A percentile compares a stretch with the other conserved stretches of the same genome.
Evolutionary conservation across 2,329 filamentous ascomycete genomes (phyloP).

Genomic region (Aspergillus sclerotialis): DNA sequence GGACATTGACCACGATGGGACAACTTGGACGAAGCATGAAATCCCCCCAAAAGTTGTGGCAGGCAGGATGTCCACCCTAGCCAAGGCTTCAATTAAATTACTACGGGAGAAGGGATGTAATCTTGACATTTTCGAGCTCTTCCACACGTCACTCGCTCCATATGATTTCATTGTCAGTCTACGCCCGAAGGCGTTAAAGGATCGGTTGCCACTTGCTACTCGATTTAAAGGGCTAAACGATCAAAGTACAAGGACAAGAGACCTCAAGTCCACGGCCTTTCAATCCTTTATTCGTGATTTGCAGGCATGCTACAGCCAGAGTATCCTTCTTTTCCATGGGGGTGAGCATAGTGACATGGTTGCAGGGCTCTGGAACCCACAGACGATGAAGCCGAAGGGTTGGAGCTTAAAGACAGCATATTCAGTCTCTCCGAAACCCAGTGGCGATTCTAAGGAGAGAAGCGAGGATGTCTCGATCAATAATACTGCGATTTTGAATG

Average conservation of each 20-base stretch:
- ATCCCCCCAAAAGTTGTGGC: slow-evolving; percentile 75
- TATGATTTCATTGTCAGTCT: slow-evolving; percentile 84
- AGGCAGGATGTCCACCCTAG: slow-evolving; percentile 72
- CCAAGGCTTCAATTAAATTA: slow-evolving; percentile 64
- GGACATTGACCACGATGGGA: slow-evolving; percentile 68
- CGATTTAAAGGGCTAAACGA: slow-evolving; percentile 75
- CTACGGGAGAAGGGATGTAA: slow-evolving; percentile 48
- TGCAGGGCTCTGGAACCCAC: slow-evolving; percentile 60
- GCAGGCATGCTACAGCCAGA: slow-evolving; percentile 57
- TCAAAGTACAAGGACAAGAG: slow-evolving; percentile 31
- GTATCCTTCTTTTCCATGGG: slow-evolving; percentile 74
- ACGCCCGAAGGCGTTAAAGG: slow-evolving; percentile 44
- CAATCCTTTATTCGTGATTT: slow-evolving; percentile 62
- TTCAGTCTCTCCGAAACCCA: slow-evolving; percentile 23
- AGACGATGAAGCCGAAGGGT: slow-evolving; percentile 19
- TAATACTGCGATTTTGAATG: slow-evolving; percentile 34
- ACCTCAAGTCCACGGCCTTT: slow-evolving; percentile 55
- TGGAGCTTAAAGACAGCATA: slow-evolving; percentile 33
- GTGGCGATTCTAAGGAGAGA: slow-evolving; percentile 6
- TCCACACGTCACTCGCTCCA: slow-evolving; percentile 64
- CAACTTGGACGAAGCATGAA: slow-evolving; percentile 67
- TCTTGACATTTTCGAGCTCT: slow-evolving; percentile 56
- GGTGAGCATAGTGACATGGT: slow-evolving; percentile 50
- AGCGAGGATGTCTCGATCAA: slow-evolving; percentile 28
- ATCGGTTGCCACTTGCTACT: slow-evolving; percentile 29